phyloP scores from a whole-genome alignment of 495 filamentous ascomycete genomes.

The Cercophora sp. region DNA sequence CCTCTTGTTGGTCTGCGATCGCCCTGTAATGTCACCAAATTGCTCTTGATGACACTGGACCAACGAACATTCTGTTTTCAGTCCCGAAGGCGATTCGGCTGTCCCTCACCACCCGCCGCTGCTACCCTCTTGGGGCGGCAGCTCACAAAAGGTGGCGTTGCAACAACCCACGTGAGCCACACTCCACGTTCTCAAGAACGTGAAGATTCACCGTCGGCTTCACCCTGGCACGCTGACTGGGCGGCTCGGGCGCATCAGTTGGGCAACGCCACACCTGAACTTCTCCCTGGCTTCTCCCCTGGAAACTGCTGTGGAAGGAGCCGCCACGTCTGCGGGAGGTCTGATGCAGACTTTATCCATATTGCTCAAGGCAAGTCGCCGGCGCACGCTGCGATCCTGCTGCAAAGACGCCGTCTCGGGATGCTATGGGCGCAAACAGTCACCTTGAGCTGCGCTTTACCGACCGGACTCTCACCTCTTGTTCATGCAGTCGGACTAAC shows the following conservation, averaged over 20 bases:
- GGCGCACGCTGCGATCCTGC: not conserved
- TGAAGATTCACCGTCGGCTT: too few relatives aligned
- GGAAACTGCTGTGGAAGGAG: not conserved
- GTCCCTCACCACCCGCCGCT: too few relatives aligned
- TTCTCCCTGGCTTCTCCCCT: not conserved
- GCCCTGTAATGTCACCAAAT: not conserved
- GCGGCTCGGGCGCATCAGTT: not conserved
- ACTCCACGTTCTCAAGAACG: too few relatives aligned
- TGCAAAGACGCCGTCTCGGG: too few relatives aligned
- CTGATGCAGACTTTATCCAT: constrained; percentile 10
- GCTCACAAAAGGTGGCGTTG: not conserved
- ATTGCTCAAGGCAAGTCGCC: constrained; percentile 7
- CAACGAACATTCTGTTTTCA: not conserved
- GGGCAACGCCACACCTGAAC: constrained; percentile 6
- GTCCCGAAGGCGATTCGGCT: too few relatives aligned
- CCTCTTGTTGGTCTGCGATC: not conserved
- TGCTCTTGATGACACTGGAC: not conserved
- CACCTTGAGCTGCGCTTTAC: constrained; percentile 4
- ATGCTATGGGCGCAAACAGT: not conserved
- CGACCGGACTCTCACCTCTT: constrained; percentile 1
- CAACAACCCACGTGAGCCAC: constrained; percentile 9
- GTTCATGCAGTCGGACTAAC: constrained; percentile 1
- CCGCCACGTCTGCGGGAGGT: not conserved
- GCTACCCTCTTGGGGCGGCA: not conserved
- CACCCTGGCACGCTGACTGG: not conserved